Evolutionary conservation across 345 rosid species (phyloP), one percentile per base, ranked within the genome.

Genomic region (Boechera retrofracta): DNA sequence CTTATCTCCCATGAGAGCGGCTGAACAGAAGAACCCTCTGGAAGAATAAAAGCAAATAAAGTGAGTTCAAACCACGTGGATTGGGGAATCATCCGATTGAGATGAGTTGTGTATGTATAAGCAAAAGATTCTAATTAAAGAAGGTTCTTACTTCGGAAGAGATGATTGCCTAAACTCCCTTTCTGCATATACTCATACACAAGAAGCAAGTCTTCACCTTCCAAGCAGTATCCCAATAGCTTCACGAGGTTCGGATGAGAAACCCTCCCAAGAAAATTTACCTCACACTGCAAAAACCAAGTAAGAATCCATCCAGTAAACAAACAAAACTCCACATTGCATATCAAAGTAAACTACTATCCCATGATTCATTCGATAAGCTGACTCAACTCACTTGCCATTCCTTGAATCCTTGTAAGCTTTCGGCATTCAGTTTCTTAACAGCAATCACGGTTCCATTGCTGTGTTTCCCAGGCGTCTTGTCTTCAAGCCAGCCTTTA

Each of bases 151-250:
- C 91, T 85, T 83, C 97, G 89, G 64, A 94, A 94, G 24, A 94
- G 78, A 80, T 94, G 98, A 80, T 94, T 87, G 79, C 90, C 98
- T 81, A 94, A 81, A 85, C 98, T 94, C 41, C 98, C 98, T 75
- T 87, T 94, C 61, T 90, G 97, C 98, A 91, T 90, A 63, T 83
- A 94, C 73, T 94, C 98, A 26, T 94, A 90, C 42, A 88, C 87
- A 0, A 94, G 89, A 71, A 94, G 98, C 55, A 94, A 93, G 38
- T 89, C 97, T 16, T 64, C 77, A n/a, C 85, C 89, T 70, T 94
- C 98, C 80, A 74, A 84, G 55, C 97, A 94, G 56, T 92, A 94
- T 53, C 98, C 98, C 60, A 90, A 60, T 45, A 94, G 83, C 80
- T 70, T 89, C 69, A 94, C 98, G 1, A 94, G 95, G 81, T 94